Percentiles rank a stretch among this genome's conserved stretches.
These are phyloP conservation scores for Geotrichum armillariae DNA, from an alignment of 1,139 yeast genomes.

Conservation along the genomic window DNA sequence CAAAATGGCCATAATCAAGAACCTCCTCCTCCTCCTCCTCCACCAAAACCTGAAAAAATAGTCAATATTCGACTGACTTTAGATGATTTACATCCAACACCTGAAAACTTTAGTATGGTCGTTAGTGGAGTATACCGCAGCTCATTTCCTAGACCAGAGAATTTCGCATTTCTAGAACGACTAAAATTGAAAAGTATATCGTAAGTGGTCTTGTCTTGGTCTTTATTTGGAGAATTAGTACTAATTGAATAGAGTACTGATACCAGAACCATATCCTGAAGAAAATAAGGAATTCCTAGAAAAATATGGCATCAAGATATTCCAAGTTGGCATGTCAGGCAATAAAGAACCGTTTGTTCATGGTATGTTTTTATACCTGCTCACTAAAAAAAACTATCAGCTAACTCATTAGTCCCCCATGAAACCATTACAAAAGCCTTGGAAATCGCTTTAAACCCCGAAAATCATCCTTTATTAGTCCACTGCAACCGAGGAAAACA, in stretches of 20 bases:
- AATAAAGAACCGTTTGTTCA: constrained; percentile 94
- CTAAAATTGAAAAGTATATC: constrained; percentile 71
- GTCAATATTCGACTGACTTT: constrained; percentile 2
- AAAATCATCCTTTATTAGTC: constrained; percentile 83
- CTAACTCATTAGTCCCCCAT: constrained; percentile 50
- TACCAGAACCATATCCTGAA: constrained; percentile 88
- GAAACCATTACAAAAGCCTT: constrained; percentile 78
- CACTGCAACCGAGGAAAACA: constrained; percentile 98
- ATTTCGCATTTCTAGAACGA: constrained; percentile 65
- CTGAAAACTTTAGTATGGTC: constrained; percentile 90
- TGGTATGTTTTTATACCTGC: constrained; percentile 18
- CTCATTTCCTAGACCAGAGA: constrained; percentile 84
- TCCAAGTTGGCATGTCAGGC: constrained; percentile 92
- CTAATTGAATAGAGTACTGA: constrained; percentile 59
- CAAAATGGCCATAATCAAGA: background rate
- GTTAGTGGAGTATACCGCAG: constrained; percentile 79
- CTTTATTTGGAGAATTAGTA: too few relatives aligned
- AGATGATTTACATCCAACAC: constrained; percentile 37
- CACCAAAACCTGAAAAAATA: too few relatives aligned
- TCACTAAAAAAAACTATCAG: background rate
- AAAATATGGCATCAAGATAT: constrained; percentile 61
- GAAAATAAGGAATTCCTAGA: constrained; percentile 66
- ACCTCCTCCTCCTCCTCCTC: too few relatives aligned
- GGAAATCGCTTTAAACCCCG: constrained; percentile 76
- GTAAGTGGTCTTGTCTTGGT: constrained; percentile 20